phyloP scores from a whole-genome alignment of 2,329 filamentous ascomycete species.

The Chaetomium sp. region DNA sequence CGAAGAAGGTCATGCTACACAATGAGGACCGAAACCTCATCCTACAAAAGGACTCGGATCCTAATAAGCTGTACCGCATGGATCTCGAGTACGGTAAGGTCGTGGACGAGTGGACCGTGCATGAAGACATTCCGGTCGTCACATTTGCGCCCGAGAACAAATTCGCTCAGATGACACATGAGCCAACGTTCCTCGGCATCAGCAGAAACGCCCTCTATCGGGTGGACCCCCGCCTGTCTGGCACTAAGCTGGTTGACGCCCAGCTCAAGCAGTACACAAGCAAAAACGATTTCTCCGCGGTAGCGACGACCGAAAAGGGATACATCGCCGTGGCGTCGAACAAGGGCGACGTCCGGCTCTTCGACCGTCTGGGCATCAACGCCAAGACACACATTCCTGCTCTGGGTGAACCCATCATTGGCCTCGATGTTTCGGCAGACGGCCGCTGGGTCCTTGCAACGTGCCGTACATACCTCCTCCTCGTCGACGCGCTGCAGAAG shows the following conservation, averaged over 20 bases:
- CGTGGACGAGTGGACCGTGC: slow-evolving; percentile 97
- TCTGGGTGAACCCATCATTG: slow-evolving; percentile 90
- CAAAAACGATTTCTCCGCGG: slow-evolving; percentile 95
- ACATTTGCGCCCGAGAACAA: slow-evolving; percentile 96
- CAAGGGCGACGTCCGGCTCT: slow-evolving; percentile 95
- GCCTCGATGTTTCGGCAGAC: slow-evolving; percentile 92
- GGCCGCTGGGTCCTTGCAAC: slow-evolving; percentile 95
- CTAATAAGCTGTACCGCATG: slow-evolving; percentile 94
- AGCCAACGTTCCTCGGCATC: slow-evolving; percentile 92
- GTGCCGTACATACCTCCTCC: slow-evolving; percentile 88
- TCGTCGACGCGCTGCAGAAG: slow-evolving; percentile 89
- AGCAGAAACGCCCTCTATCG: slow-evolving; percentile 92
- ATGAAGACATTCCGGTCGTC: slow-evolving; percentile 91
- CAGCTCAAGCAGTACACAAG: slow-evolving; percentile 94
- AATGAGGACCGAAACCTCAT: slow-evolving; percentile 89
- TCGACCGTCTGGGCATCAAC: slow-evolving; percentile 93
- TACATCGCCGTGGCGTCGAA: slow-evolving; percentile 96
- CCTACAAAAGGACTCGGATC: slow-evolving; percentile 78
- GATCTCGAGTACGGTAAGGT: slow-evolving; percentile 97
- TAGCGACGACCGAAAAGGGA: slow-evolving; percentile 93
- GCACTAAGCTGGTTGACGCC: slow-evolving; percentile 88
- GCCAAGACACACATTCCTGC: slow-evolving; percentile 97
- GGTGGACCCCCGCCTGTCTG: slow-evolving; percentile 85
- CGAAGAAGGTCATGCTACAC: slow-evolving; percentile 96
- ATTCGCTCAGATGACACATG: slow-evolving; percentile 94